These are phyloP conservation scores for Spinellus fusiger DNA, from an alignment of 192 early-diverging fungal genomes.

Conservation along the genomic window DNA sequence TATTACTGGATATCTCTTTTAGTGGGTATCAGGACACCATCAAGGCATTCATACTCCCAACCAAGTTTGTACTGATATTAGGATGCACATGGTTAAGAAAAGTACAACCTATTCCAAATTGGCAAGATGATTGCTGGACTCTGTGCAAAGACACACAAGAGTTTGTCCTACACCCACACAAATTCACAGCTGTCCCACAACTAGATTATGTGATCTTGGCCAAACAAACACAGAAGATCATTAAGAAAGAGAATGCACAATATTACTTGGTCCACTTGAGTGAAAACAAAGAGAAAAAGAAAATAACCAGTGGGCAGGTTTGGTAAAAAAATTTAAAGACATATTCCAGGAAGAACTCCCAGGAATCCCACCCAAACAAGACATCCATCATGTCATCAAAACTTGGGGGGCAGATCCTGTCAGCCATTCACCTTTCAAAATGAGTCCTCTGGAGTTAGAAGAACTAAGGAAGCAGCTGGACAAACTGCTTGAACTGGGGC, in stretches of 20 bases:
- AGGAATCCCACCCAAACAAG: not conserved
- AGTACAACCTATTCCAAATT: not conserved
- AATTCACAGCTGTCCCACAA: too few species aligned
- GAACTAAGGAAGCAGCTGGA: constrained; percentile 14
- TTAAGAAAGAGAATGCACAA: not conserved
- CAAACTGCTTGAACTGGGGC: constrained; percentile 31
- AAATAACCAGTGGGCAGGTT: not conserved
- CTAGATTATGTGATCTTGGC: too few species aligned
- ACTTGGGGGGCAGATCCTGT: not conserved
- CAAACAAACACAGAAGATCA: not conserved
- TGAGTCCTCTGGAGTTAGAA: constrained; percentile 17
- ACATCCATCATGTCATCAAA: not conserved
- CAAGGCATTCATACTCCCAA: not conserved
- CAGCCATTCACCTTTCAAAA: not conserved
- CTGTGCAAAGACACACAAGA: too few species aligned
- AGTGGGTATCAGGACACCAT: not conserved
- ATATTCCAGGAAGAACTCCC: not conserved
- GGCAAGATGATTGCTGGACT: not conserved
- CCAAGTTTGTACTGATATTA: too few species aligned
- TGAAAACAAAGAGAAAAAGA: not conserved
- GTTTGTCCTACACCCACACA: too few species aligned
- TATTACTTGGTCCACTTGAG: not conserved
- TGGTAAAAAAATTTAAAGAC: not conserved
- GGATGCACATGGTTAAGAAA: constrained; percentile 1
- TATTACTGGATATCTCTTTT: not conserved